Conservation (phyloP, 495 filamentous ascomycete genomes). For the Letharia lupina region DNA sequence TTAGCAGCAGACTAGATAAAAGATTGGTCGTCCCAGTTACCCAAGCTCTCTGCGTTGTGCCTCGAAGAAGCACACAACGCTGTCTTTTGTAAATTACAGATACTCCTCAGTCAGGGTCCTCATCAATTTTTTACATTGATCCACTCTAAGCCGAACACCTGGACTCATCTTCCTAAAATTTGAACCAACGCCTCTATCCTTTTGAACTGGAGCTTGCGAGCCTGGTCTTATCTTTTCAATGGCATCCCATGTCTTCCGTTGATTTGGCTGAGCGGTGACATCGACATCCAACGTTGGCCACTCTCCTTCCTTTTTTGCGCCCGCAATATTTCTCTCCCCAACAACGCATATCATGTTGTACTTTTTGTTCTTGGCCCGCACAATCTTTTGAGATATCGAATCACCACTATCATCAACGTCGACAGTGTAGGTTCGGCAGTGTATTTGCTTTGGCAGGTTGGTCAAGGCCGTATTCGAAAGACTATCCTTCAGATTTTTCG, state of each 20-base stretch:
- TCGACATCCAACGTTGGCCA: conserved; percentile 37
- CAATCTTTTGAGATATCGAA: conserved; percentile 58
- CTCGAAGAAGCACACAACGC: not conserved
- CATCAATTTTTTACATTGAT: conserved; percentile 6
- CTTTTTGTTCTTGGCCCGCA: conserved; percentile 60
- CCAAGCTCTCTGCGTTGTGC: not conserved
- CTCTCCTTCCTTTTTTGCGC: not conserved
- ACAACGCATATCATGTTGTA: conserved; percentile 71
- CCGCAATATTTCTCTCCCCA: conserved; percentile 48
- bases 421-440: conserved; percentile 35
- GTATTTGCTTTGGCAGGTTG: not conserved
- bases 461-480: not conserved
- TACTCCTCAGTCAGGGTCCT: conserved; percentile 3
- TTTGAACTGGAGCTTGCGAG: conserved; percentile 14
- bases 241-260: conserved; percentile 8
- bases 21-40: not conserved
- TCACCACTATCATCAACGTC: conserved; percentile 62
- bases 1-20: not conserved
- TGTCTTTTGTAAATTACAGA: not conserved
- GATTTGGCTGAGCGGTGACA: conserved; percentile 35
- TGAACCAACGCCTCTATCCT: conserved; percentile 10
- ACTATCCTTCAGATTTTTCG: conserved; percentile 27
- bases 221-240: conserved; percentile 16
- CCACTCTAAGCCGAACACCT: conserved; percentile 1
- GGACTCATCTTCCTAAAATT: not conserved